Conservation (phyloP, 2,329 filamentous ascomycete species). For the Curvularia spicifera region DNA sequence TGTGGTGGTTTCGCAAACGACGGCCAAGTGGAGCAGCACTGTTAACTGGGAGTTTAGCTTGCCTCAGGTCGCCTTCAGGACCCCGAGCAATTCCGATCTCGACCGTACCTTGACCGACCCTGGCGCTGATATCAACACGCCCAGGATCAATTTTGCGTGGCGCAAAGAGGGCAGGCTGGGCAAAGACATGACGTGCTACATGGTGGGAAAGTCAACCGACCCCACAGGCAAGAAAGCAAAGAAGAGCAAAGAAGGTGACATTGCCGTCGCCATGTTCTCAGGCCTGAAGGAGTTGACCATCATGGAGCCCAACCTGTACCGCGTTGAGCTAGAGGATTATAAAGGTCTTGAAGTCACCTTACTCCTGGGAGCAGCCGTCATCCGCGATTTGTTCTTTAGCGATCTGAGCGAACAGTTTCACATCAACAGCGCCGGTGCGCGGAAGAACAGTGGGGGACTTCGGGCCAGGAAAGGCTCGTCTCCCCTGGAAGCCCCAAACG, state of each 20-base stretch:
- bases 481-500: slow-evolving; percentile 34
- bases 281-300: slow-evolving; percentile 79
- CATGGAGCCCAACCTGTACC: slow-evolving; percentile 89
- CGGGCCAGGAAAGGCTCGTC: slow-evolving; percentile 46
- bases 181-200: slow-evolving; percentile 86
- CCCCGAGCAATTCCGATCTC: slow-evolving; percentile 77
- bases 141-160: slow-evolving; percentile 86
- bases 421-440: slow-evolving; percentile 57
- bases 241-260: slow-evolving; percentile 86
- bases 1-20: slow-evolving; percentile 71
- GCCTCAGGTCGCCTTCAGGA: slow-evolving; percentile 81
- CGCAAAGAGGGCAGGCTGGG: slow-evolving; percentile 84
- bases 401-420: slow-evolving; percentile 81
- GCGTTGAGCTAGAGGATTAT: slow-evolving; percentile 90
- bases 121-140: slow-evolving; percentile 59
- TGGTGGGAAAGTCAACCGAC: slow-evolving; percentile 77
- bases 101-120: slow-evolving; percentile 74
- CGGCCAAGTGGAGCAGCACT: slow-evolving; percentile 79
- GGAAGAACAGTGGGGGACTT: slow-evolving; percentile 49
- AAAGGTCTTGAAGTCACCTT: slow-evolving; percentile 91
- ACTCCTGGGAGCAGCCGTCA: slow-evolving; percentile 64
- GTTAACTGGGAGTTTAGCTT: slow-evolving; percentile 92
- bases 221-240: slow-evolving; percentile 69
- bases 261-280: slow-evolving; percentile 84
- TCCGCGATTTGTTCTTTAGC: slow-evolving; percentile 67